Base-by-base conservation (phyloP, 139 green algal genomes). In the Chlorella sorokiniana region DNA sequence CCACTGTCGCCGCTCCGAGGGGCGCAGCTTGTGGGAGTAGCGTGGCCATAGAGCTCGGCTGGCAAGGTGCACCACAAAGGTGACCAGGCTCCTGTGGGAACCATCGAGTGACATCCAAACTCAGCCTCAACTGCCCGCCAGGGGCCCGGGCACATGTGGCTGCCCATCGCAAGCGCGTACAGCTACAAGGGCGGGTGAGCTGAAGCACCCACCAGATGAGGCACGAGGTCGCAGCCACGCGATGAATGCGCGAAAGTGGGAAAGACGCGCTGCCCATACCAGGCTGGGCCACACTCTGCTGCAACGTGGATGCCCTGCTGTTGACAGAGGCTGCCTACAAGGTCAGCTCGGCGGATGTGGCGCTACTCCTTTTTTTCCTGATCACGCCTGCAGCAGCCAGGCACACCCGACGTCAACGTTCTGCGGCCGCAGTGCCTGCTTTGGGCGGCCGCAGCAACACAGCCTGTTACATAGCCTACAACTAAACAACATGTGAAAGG, bases 71-170 rank as follows among this genome's bases (percentile, higher is more conserved):
- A 44, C 69, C 16, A 35, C 27, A n/a, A 83, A 20, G 73, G 31
- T 79, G 40, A 86, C 69, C 27, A 79, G 51, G 37, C 8, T 56
- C 73, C 73, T 79, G 73, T n/a, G 23, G n/a, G n/a, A n/a, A n/a
- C n/a, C n/a, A n/a, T n/a, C n/a, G n/a, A n/a, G n/a, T n/a, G n/a
- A n/a, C n/a, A n/a, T n/a, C n/a, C n/a, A n/a, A n/a, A n/a, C n/a
- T n/a, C n/a, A n/a, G n/a, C n/a, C n/a, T n/a, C n/a, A n/a, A n/a
- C n/a, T n/a, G n/a, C n/a, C n/a, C n/a, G n/a, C n/a, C n/a, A n/a
- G n/a, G n/a, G n/a, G n/a, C n/a, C n/a, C n/a, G n/a, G n/a, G n/a
- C n/a, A n/a, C n/a, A n/a, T n/a, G n/a, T n/a, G n/a, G n/a, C n/a
- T n/a, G n/a, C n/a, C n/a, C n/a, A n/a, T n/a, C n/a, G n/a, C n/a